Evolutionary conservation across 805 yeast species (phyloP).

Genomic region (Wickerhamiella sergipiensis): DNA sequence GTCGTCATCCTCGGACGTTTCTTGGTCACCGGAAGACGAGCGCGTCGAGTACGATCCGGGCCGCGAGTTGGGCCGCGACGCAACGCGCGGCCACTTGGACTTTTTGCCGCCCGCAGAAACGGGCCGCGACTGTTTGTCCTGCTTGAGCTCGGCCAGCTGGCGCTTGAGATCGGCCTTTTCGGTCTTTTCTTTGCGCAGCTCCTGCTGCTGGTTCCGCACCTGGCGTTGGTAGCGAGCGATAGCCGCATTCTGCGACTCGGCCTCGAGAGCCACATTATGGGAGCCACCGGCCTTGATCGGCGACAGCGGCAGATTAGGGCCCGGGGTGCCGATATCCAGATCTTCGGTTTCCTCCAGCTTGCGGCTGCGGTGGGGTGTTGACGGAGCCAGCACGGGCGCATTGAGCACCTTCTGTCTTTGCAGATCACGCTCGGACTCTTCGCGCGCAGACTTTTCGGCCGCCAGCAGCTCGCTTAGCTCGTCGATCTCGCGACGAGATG

Average conservation of each 20-base stretch:
- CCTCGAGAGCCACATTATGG: conserved; percentile 32
- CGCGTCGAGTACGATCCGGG: conserved; percentile 5
- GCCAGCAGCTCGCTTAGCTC: conserved; percentile 18
- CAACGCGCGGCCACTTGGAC: not conserved
- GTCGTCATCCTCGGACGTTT: not conserved
- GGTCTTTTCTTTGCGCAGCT: conserved; percentile 32
- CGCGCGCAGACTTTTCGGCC: conserved; percentile 15
- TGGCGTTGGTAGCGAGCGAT: conserved; percentile 53
- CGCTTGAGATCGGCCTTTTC: conserved; percentile 26
- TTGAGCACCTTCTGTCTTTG: conserved; percentile 20
- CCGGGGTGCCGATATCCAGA: conserved; percentile 18
- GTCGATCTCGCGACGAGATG: conserved; percentile 16
- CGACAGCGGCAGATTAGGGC: conserved; percentile 21
- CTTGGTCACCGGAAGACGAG: not conserved
- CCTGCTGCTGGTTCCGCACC: conserved; percentile 42
- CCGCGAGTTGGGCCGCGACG: not conserved
- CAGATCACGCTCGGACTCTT: conserved; percentile 21
- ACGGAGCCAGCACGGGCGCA: conserved; percentile 14
- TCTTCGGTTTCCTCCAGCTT: conserved; percentile 1
- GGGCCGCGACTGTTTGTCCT: not conserved
- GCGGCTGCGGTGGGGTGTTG: not conserved
- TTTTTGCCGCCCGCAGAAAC: not conserved
- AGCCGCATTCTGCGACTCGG: conserved; percentile 52
- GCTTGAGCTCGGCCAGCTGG: conserved; percentile 7
- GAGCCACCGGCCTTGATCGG: conserved; percentile 24